Evolutionary conservation across 495 filamentous ascomycete species (phyloP), one percentile per base, ranked within the genome.

Genomic region (Rhypophila decipiens): DNA sequence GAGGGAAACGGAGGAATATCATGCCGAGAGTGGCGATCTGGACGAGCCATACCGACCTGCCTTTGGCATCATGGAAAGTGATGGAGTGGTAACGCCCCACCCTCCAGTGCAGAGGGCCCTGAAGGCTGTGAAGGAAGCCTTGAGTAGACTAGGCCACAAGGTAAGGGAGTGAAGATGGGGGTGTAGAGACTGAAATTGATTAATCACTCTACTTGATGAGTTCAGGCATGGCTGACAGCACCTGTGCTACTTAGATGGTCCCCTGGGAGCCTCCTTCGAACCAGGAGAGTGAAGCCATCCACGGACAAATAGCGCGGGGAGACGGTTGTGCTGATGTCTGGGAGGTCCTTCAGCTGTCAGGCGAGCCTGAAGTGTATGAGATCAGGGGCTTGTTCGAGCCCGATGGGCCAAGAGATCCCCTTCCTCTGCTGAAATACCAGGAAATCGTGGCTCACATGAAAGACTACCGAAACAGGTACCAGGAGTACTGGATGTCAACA

Each of bases 251-350:
- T 5, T 8, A 49, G 17, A 33, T 62, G 12, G 35, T 67, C 18
- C 56, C 61, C 5, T 76, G 72, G 72, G 56, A 51, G 13, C 70
- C 71, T 0, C 67, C 69, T 43, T 61, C 65, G 20, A 70, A 72
- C 37, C 53, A 50, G 3, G 65, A 51, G 39, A 69, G 59, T 12
- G 44, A 55, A 2, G 41, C 58, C 29, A 60, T 75, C 0, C 60
- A 68, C 47, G 60, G 38, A 15, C 59, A 43, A 12, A 42, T 52
- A 8, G 46, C 46, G 1, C 49, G 39, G 2, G 53, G 62, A 13
- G 72, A 75, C 47, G 72, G 71, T 1, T 60, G 62, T 24, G 49
- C 53, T 10, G 64, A 70, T 43, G 59, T 76, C 13, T 60, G 62
- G 41, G 42, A 46, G 4, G 55, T 62, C 12, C 60, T 77, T 19